Evolutionary conservation across 2,329 filamentous ascomycete species (phyloP).

Genomic region (Hypoxylon sp.): DNA sequence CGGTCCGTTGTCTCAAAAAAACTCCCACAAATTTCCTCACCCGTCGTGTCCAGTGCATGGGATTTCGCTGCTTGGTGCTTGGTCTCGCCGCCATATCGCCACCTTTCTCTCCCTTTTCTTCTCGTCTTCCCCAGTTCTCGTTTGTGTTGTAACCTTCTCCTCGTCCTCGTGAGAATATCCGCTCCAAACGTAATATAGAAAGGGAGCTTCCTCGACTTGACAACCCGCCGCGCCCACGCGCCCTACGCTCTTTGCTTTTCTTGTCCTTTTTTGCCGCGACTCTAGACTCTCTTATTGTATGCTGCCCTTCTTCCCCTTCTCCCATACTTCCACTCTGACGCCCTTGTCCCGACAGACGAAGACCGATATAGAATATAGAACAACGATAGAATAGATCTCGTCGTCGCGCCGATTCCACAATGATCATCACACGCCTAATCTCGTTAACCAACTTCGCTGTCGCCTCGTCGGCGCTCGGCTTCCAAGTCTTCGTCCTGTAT

Average conservation of each 20-base stretch:
- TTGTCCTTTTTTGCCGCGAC: conserved; percentile 24
- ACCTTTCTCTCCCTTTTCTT: conserved; percentile 18
- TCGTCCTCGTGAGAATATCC: conserved; percentile 14
- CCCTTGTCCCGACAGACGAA: conserved; percentile 17
- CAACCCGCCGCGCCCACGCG: conserved; percentile 24
- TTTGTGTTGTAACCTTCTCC: conserved; percentile 6
- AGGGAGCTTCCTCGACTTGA: conserved; percentile 12
- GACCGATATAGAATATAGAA: conserved; percentile 15
- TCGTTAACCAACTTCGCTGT: conserved; percentile 72
- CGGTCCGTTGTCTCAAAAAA: conserved; percentile 22
- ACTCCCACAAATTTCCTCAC: conserved; percentile 25
- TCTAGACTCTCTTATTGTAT: conserved; percentile 23
- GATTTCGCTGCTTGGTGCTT: too few relatives aligned
- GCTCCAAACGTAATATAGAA: conserved; percentile 17
- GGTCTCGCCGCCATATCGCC: conserved; percentile 17
- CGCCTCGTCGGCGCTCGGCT: conserved; percentile 68
- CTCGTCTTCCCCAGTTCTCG: conserved; percentile 11
- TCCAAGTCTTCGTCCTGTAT: conserved; percentile 75
- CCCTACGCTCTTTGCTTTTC: conserved; percentile 27
- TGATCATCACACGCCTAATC: conserved; percentile 55
- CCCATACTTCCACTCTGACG: conserved; percentile 17
- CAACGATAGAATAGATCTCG: conserved; percentile 7
- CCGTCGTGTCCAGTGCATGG: too few relatives aligned
- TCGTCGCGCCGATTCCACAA: conserved; percentile 33
- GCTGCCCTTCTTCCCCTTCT: neutral